Evolutionary conservation across 176 grass and related monocot species (phyloP).

Genomic region (Leersia perrieri): DNA sequence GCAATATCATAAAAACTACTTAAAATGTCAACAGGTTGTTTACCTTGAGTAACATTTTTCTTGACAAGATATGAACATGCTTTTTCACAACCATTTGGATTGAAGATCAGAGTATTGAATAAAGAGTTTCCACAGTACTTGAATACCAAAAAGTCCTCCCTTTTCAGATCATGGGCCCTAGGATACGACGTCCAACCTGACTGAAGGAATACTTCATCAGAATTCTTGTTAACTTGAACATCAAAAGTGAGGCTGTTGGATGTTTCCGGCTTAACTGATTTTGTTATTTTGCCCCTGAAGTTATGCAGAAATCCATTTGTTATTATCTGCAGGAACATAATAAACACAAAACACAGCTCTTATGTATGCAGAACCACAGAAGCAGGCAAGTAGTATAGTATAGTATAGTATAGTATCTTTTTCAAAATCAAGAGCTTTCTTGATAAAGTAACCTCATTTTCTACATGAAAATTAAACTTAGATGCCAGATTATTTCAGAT

Average conservation of each 20-base stretch:
- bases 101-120: slow-evolving; percentile 42
- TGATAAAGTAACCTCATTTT: no score
- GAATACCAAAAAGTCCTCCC: slow-evolving; percentile 42
- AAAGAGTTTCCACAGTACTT: slow-evolving; percentile 25
- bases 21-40: not conserved
- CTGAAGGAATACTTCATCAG: slow-evolving; percentile 4
- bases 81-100: slow-evolving; percentile 35
- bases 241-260: not conserved
- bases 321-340: not conserved
- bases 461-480: no score
- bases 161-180: slow-evolving; percentile 18
- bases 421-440: no score
- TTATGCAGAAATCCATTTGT: not conserved
- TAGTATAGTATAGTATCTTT: no score
- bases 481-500: no score
- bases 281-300: not conserved
- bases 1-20: not conserved
- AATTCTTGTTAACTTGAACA: not conserved
- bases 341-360: not conserved
- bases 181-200: slow-evolving; percentile 44
- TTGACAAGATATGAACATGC: not conserved
- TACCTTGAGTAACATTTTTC: not conserved
- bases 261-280: not conserved
- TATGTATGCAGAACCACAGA: no score
- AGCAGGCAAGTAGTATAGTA: no score